A percentile compares a stretch with the other conserved stretches of the same genome.
Conservation (phyloP, 768 basidiomycete genomes). For the Russula olivacea region DNA sequence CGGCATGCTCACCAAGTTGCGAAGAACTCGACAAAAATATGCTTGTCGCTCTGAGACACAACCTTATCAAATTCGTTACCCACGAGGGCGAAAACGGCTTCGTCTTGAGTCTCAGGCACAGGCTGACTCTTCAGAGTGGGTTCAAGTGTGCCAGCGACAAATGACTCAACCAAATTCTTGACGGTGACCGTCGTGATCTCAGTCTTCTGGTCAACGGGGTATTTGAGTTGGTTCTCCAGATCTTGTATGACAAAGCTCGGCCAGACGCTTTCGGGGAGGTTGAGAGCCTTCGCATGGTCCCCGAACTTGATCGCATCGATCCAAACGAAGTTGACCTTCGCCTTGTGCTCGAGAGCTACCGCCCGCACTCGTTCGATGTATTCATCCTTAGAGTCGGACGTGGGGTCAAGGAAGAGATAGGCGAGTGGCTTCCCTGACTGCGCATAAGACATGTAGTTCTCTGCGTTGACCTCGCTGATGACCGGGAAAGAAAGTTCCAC, state of each 20-base stretch:
- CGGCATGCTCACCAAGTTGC: constrained; percentile 74
- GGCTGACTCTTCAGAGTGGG: constrained; percentile 89
- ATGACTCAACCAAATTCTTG: constrained; percentile 56
- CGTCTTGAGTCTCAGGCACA: constrained; percentile 77
- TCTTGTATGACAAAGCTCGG: constrained; percentile 94
- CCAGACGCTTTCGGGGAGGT: constrained; percentile 81
- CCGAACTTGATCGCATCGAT: constrained; percentile 94
- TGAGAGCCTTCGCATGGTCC: constrained; percentile 93
- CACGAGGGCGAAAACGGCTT: constrained; percentile 77
- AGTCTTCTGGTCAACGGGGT: constrained; percentile 68
- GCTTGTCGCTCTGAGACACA: constrained; percentile 81
- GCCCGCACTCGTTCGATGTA: constrained; percentile 65
- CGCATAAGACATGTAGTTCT: constrained; percentile 88
- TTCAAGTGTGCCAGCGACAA: constrained; percentile 62
- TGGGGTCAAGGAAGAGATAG: constrained; percentile 90
- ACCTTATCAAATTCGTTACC: constrained; percentile 85
- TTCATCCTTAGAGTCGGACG: constrained; percentile 54
- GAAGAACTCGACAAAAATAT: constrained; percentile 95
- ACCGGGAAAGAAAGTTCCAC: constrained; percentile 79
- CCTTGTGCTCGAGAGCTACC: constrained; percentile 74
- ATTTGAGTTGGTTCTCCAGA: constrained; percentile 78
- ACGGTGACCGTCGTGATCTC: constrained; percentile 53
- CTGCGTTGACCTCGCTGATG: constrained; percentile 87
- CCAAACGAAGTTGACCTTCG: constrained; percentile 94
- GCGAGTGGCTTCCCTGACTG: constrained; percentile 79